A percentile compares a stretch with the other conserved stretches of the same genome.
Conservation (phyloP, 805 yeast species). For the Blastobotrys attinorum region DNA sequence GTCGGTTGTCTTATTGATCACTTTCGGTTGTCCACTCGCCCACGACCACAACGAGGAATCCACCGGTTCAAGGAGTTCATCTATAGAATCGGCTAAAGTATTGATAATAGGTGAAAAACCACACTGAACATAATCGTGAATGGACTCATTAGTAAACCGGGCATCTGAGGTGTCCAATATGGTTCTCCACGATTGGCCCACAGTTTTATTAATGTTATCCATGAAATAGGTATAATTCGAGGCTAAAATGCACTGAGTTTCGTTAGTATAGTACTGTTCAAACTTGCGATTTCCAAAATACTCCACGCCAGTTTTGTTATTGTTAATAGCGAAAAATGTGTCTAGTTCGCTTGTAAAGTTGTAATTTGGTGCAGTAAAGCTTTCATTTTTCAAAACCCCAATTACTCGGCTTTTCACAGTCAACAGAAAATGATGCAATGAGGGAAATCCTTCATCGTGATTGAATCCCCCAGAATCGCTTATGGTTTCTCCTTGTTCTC, state of each 20-base stretch:
- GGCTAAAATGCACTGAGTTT: background rate
- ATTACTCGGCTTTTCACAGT: constrained; percentile 1
- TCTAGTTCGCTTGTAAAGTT: constrained; percentile 1
- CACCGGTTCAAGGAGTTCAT: constrained; percentile 18
- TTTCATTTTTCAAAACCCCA: constrained; percentile 1
- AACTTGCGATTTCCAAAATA: background rate
- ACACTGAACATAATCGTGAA: constrained; percentile 37
- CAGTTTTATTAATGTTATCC: constrained; percentile 12
- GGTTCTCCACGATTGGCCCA: constrained; percentile 31
- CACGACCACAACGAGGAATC: constrained; percentile 57
- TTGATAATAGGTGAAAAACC: constrained; percentile 65
- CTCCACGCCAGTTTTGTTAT: constrained; percentile 8
- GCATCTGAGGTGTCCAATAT: constrained; percentile 32
- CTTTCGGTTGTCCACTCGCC: constrained; percentile 49
- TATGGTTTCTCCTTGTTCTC: background rate
- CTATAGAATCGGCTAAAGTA: constrained; percentile 23
- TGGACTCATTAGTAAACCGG: constrained; percentile 34
- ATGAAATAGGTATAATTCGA: constrained; percentile 3
- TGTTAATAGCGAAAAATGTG: background rate
- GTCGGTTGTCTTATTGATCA: constrained; percentile 11
- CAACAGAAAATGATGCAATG: constrained; percentile 5
- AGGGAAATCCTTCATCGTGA: constrained; percentile 4
- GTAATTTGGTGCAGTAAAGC: constrained; percentile 1
- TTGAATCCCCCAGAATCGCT: background rate
- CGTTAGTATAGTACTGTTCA: constrained; percentile 1